Percentiles rank a stretch among this genome's conserved stretches.
Evolutionary conservation across 2,329 filamentous ascomycete genomes (phyloP).

Genomic region (Calonectria hawksworthii): DNA sequence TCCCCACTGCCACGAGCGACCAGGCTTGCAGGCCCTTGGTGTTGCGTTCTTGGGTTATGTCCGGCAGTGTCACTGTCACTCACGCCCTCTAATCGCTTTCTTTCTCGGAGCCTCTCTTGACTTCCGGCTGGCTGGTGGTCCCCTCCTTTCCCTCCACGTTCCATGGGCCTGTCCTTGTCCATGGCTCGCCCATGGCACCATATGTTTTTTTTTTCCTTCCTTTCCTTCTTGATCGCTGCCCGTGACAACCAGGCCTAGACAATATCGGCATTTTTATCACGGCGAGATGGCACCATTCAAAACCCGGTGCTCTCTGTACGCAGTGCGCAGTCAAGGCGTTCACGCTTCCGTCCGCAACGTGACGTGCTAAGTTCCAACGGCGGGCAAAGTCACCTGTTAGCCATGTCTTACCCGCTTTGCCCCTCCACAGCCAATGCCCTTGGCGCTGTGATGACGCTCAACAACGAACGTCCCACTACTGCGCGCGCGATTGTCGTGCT

Average conservation of each 20-base stretch:
- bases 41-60: slow-evolving; percentile 7
- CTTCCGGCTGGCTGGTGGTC: neutral
- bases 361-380: slow-evolving; percentile 15
- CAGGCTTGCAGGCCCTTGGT: slow-evolving; percentile 8
- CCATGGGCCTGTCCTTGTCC: neutral
- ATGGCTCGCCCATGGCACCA: slow-evolving; percentile 19
- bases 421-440: slow-evolving; percentile 18
- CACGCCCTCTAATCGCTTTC: neutral
- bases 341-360: slow-evolving; percentile 17
- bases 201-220: neutral
- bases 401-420: slow-evolving; percentile 28
- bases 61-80: neutral
- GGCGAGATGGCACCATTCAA: neutral
- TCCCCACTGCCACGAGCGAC: slow-evolving; percentile 29
- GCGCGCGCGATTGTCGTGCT: slow-evolving; percentile 33
- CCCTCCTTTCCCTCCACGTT: slow-evolving; percentile 1
- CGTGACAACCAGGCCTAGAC: neutral
- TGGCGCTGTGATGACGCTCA: slow-evolving; percentile 7
- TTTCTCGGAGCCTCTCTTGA: neutral
- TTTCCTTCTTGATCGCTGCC: neutral
- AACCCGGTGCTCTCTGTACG: neutral
- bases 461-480: slow-evolving; percentile 18
- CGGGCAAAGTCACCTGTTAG: slow-evolving; percentile 24
- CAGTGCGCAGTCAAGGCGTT: neutral
- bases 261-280: neutral